Base-by-base conservation (phyloP, 2,329 filamentous ascomycete species). In the Chaetomiaceae sp. region DNA sequence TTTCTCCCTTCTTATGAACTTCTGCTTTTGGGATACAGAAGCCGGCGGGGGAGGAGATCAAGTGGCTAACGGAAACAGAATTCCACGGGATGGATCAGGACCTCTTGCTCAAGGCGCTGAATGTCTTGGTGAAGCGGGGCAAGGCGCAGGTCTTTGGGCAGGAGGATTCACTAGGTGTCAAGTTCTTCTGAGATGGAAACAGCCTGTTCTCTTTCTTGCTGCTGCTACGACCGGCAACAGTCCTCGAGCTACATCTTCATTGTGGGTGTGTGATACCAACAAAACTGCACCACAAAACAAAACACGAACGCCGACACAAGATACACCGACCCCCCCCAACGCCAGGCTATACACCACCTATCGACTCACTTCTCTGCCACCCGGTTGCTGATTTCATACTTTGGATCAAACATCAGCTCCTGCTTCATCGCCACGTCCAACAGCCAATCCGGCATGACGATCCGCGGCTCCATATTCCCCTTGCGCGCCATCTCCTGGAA, bases 91-190 rank as follows among this genome's bases (percentile, higher is more conserved):
- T 99, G 74, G 91, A 97, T 65, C 75, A 78, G 40, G 88, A 90
- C 20, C 68, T 96, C 55, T 76, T 99, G 63, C 79, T 86, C 59
- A 90, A 86, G 67, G 86, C 88, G 33, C 75, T 99, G 43, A 79
- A 81, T 54, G 76, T 93, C 44, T 76, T 96, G 43, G 91, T 95
- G 31, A 96, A 95, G 76, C 81, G 86, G 56, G 90, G 90, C 60
- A 95, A 87, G 71, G 92, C 91, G 13, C 92, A 97, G 69, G 83
- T 97, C 21, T 97, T 99, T 71, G 92, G 92, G 30, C 81, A 82
- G 48, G 90, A 92, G 62, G 89, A 92, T 65, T 87, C 88, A 54
- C 82, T 87, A 63, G 93, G 93, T 62, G 89, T 97, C 58, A 99
- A 99, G 73, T 97, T 99, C 73, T 97, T 97, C 66, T 96, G 73